Base-by-base conservation (phyloP, 345 rosid genomes). In the Microcos paniculata region DNA sequence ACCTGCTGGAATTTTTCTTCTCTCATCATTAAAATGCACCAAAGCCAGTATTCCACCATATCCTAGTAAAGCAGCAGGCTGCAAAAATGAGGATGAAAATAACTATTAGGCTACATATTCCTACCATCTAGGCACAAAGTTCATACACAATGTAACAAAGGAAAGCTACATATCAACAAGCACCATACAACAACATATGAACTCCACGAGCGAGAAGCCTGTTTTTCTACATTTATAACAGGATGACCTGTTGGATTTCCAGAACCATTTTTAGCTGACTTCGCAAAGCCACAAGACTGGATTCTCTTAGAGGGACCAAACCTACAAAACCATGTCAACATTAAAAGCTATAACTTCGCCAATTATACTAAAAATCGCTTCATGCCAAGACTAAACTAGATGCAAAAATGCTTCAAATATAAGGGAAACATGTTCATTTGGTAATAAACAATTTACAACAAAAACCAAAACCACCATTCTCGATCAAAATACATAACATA, bases 1-100 rank as follows among this genome's bases (percentile, higher is more conserved):
- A 96, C 97, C 98, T 87, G 80, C 88, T 0, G 78, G 80, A 80
- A 87, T 51, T 28, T 83, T 89, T 87, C 99, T 90, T 75, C 91
- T 86, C 84, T 96, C 92, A 4, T 92, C 99, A 79, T 96, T 93
- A 58, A 84, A 90, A 83, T 85, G 97, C 75, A 93, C 35, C 51
- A 87, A 76, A 66, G 85, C 5, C n/a, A 83, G 78, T 23, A 90
- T 52, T 52, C 99, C 98, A 48, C 76, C 77, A 72, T 93, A 87
- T 46, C 92, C 94, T 56, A 90, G 84, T 19, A 88, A 24, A 73
- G 82, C 80, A 76, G 83, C 79, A 42, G 97, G 96, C 99, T 95
- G 86, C 77, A 88, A 69, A 63, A 73, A 45, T 33, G 72, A 69
- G 57, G 12, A 14, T 24, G 21, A 31, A 30, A 45, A 46, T 21